Base-by-base conservation (phyloP, 345 rosid species). In the Arabis hirsuta region DNA sequence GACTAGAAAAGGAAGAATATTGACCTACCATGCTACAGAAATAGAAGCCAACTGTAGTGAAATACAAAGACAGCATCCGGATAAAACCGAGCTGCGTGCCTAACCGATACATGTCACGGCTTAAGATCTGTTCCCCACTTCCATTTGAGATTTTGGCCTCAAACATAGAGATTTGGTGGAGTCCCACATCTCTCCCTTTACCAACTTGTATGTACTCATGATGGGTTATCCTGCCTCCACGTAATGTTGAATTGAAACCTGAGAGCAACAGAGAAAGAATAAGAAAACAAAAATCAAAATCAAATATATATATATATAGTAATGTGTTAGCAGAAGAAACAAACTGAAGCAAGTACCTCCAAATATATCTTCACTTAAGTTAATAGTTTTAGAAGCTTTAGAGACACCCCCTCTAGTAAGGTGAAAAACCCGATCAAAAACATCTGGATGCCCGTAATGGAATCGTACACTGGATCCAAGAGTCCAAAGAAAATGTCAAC, bases 151-250 rank as follows among this genome's bases (percentile, higher is more conserved):
- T 86, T 78, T 89, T 91, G 71, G 96, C 96, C 80, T 91, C 97
- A 67, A 91, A 91, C 83, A 89, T 77, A 12, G 97, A 89, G 55
- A 91, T 91, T 78, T 91, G 94, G 76, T 91, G 87, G 76, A 91
- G 90, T 13, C 96, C 97, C 60, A 91, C 96, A 79, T 91, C 97
- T 76, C 97, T 82, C 14, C 97, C 97, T 78, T 91, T 91, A 22
- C 24, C 24, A 22, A 22, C 24, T 22, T 22, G 24, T 22, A 22
- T 22, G 24, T 22, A 22, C 24, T 91, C 97, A 63, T 89, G 96
- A 82, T 89, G 97, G 20, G 97, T 91, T 58, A 91, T 86, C 73
- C 82, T 81, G 13, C 97, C 97, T 74, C 84, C 89, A 42, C 96
- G 91, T 42, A 91, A 81, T 42, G 97, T 91, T 13, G 96, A 91